Base-by-base conservation (phyloP, 768 basidiomycete genomes). In the Leccinum incarnatum region DNA sequence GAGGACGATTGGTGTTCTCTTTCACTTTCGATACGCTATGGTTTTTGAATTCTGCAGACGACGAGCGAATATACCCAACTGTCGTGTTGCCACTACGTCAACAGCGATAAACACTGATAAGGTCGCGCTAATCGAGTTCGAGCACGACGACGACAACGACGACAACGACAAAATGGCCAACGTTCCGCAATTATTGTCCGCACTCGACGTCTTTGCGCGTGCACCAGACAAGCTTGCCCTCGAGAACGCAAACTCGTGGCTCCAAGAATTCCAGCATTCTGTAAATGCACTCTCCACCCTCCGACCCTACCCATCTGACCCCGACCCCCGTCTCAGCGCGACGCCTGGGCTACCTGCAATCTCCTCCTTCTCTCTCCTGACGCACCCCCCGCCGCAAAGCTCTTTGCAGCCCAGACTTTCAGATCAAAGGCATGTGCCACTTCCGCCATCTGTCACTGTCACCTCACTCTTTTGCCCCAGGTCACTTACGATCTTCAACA, bases 241-340 rank as follows among this genome's bases (percentile, higher is more conserved):
- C 63, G 90, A 92, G 65, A 83, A 82, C 65, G 96, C 95, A 65
- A 98, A 97, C 78, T 77, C 85, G 65, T 98, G 95, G 95, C 87
- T 99, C 62, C 90, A 95, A 78, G 94, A 95, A 75, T 99, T 98
- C 74, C 96, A 99, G 79, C 95, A 98, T 81, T 95, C 93, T 80
- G 96, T 98, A 87, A 89, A 86, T 90, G 80, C 78, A 79, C 76
- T 85, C 85, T 86, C 85, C 81, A 83, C 81, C 84, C 76, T 84
- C 65, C 71, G 75, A 79, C 75, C 78, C 78, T 67, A 79, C 79
- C 75, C 80, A 79, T 87, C 87, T 89, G 80, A 89, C 84, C 73
- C 72, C 79, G 75, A 76, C 77, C 77, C 79, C 77, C 80, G 80
- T 79, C 76, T 45, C 83, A 99, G 97, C 83, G 86, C 74, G 93